Base-by-base conservation (phyloP, 2,329 filamentous ascomycete species). In the Botrytis galanthina region DNA sequence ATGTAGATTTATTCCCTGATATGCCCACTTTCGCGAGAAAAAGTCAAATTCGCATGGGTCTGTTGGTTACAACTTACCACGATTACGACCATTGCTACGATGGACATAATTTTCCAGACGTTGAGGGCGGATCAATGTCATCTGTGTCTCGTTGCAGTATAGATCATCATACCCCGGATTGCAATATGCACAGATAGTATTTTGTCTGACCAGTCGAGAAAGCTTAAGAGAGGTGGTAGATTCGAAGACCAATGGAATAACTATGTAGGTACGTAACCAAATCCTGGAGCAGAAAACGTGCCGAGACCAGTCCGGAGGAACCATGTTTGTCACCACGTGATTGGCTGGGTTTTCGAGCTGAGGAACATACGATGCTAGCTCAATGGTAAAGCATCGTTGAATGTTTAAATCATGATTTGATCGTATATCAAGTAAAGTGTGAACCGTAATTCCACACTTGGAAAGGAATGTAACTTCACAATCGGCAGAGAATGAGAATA, bases 131-230 rank as follows among this genome's bases (percentile, higher is more conserved):
- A 9, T 29, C n/a, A 26, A 46, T 26, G 20, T 64, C 18, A 46
- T 42, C 22, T 32, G 48, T 51, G 12, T 37, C 64, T 67, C 29
- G 20, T 35, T 51, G 20, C 5, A 32, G 64, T 37, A 51, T 18
- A n/a, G 44, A 67, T 67, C 29, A 35, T 67, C 44, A n/a, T 51
- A n/a, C 44, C 64, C 64, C 64, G 44, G 44, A 67, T 35, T 48
- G 64, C 44, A 51, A 44, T 16, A 37, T 32, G n/a, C 26, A 42
- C 42, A 18, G 9, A 46, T 39, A 5, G 8, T 32, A 18, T 26
- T 42, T 46, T 46, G 9, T 46, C 29, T 64, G n/a, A 5, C 39
- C 39, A 64, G 42, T 64, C 18, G 39, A 64, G 29, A 18, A 18
- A 64, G 39, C n/a, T 46, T 20, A 29, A n/a, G 37, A 18, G 35